phyloP scores from a whole-genome alignment of 177 flowering plant genomes.

The Vitis hybrid region DNA sequence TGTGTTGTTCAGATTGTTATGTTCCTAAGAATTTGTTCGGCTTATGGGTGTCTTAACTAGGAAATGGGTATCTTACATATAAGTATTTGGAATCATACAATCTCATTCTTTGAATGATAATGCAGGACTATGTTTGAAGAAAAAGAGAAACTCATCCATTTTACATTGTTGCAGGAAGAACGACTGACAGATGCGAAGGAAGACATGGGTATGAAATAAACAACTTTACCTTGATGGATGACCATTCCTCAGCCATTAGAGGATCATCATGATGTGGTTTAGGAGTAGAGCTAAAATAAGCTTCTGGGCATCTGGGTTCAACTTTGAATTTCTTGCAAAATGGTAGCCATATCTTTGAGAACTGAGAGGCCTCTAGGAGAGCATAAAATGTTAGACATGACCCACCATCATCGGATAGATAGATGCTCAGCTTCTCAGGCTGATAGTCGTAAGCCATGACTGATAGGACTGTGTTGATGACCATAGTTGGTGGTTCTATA shows the following conservation, averaged over 20 bases:
- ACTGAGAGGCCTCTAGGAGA: slow-evolving; percentile 32
- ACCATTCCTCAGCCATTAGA: slow-evolving; percentile 13
- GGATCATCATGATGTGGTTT: not conserved
- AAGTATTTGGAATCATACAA: too few species aligned
- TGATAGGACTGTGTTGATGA: slow-evolving; percentile 34
- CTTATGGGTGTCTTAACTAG: too few species aligned
- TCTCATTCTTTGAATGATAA: too few species aligned
- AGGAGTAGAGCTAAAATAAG: slow-evolving; percentile 16
- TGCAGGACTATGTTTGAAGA: too few species aligned
- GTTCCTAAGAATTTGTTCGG: too few species aligned
- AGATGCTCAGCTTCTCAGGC: slow-evolving; percentile 31
- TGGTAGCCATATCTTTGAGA: slow-evolving; percentile 6
- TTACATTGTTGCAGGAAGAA: too few species aligned
- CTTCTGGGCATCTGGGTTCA: slow-evolving; percentile 30
- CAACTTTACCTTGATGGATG: slow-evolving; percentile 22
- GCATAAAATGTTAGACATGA: slow-evolving; percentile 42
- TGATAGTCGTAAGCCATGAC: slow-evolving; percentile 40
- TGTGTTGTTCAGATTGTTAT: too few species aligned
- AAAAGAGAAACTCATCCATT: too few species aligned
- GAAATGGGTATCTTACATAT: too few species aligned
- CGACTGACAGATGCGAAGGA: too few species aligned
- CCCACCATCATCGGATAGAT: slow-evolving; percentile 43
- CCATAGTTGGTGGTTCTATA: slow-evolving; percentile 34
- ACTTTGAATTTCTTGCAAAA: slow-evolving; percentile 27
- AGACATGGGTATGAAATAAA: too few species aligned